Base-by-base conservation (phyloP, 306 rosid genomes). In the Fagus sylvatica region DNA sequence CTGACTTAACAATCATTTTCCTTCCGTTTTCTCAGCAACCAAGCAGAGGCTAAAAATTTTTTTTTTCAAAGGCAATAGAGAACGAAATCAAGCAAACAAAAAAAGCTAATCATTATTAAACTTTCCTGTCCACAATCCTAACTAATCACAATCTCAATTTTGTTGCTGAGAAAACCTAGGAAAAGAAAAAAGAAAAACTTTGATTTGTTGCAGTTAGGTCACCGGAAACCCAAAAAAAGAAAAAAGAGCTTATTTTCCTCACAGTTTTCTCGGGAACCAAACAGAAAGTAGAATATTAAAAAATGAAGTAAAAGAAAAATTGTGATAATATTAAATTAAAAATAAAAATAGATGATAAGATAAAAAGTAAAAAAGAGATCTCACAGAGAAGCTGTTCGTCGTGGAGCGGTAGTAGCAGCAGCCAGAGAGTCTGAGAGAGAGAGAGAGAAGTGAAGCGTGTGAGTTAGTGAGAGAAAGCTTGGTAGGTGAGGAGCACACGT, bases 401-500 rank as follows among this genome's bases (percentile, higher is more conserved):
- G 77, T 51, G 48, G 74, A 46, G 39, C 6, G 72, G 40, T 79
- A 76, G 84, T 84, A 73, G 77, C 51, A 68, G 49, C 70, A 74
- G 30, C 65, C 57, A 28, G 74, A 13, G 79, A 75, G 28, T 22
- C 28, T 22, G 74, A 57, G 64, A 65, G 82, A 70, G 86, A n/a
- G 40, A 37, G 76, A 67, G 65, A 30, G 83, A 53, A 60, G 72
- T 72, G 42, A 88, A 67, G 78, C 88, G 84, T 79, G 90, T 61
- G 80, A 74, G 72, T 57, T 12, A 49, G 77, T 36, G 70, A 55
- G 74, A 84, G 75, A 72, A 74, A 71, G 34, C 34, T 15, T 8
- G 68, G 68, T 69, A 3, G 48, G 54, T 11, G 46, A 36, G 51
- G 4, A 69, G 19, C 80, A 49, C 93, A 79, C 89, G 96, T 87